Evolutionary conservation across 345 rosid species (phyloP).

Genomic region (Eucalyptus tenuipes): DNA sequence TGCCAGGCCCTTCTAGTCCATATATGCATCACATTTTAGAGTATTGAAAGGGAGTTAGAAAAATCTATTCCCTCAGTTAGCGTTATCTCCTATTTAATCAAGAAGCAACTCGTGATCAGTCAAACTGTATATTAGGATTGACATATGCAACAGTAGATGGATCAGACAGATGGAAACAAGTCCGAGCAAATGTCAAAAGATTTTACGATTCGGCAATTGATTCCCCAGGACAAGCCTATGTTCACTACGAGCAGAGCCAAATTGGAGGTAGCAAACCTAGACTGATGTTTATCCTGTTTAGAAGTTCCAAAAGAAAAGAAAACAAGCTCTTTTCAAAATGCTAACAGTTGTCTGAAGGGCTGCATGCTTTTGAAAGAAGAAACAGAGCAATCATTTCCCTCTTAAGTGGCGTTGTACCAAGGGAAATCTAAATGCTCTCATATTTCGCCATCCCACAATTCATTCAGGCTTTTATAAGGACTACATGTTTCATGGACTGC

Average conservation of each 20-base stretch:
- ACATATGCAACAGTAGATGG: neutral
- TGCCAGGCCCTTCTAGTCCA: neutral
- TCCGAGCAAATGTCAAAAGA: neutral
- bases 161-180: neutral
- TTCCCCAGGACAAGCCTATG: neutral
- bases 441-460: conserved; percentile 50
- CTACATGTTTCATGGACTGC: conserved; percentile 30
- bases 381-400: conserved; percentile 1
- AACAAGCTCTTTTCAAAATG: neutral
- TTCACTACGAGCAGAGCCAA: neutral
- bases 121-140: neutral
- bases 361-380: conserved; percentile 9
- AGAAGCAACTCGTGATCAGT: neutral
- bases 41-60: neutral
- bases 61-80: neutral
- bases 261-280: neutral
- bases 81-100: neutral
- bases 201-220: neutral
- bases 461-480: conserved; percentile 38
- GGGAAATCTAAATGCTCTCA: neutral
- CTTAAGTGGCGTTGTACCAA: neutral
- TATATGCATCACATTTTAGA: neutral
- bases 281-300: neutral
- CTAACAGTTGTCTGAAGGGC: neutral
- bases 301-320: neutral